These are phyloP conservation scores for Nicotiana undulata DNA, from an alignment of 257 asterid genomes.

Conservation along the genomic window DNA sequence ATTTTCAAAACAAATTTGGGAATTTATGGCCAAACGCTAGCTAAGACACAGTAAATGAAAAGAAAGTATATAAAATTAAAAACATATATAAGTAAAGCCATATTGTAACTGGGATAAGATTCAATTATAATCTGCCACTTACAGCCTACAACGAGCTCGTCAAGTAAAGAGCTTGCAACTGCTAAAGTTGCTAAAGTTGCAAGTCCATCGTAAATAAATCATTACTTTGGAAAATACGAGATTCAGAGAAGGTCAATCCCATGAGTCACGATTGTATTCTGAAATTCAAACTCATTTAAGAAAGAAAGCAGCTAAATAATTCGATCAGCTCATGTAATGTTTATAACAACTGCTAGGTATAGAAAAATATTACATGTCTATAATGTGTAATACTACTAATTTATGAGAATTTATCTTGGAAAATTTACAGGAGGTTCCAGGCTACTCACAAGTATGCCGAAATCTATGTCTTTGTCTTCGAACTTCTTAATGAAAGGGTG, in stretches of 20 bases:
- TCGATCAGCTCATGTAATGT: not conserved
- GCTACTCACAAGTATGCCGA: slow-evolving; percentile 68
- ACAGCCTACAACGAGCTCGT: no score
- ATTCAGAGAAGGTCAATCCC: not conserved
- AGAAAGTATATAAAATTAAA: no score
- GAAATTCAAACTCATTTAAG: not conserved
- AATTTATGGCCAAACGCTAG: no score
- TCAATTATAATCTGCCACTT: no score
- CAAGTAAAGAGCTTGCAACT: no score
- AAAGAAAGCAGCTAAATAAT: not conserved
- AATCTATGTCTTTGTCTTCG: slow-evolving; percentile 89
- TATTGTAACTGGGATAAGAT: no score
- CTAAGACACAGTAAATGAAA: no score
- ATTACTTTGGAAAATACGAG: no score
- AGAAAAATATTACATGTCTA: not conserved
- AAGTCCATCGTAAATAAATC: no score
- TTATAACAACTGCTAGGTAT: not conserved
- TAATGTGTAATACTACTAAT: not conserved
- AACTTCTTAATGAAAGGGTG: slow-evolving; percentile 89
- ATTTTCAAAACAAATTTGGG: no score
- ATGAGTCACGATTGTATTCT: not conserved
- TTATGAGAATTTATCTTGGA: slow-evolving; percentile 33
- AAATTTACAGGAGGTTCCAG: slow-evolving; percentile 81
- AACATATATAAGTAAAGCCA: no score
- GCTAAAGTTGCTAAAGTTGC: no score